Percentiles rank a stretch among this genome's conserved stretches.
Conservation (phyloP, 2,329 filamentous ascomycete species). For the Penicillium rolfsii region DNA sequence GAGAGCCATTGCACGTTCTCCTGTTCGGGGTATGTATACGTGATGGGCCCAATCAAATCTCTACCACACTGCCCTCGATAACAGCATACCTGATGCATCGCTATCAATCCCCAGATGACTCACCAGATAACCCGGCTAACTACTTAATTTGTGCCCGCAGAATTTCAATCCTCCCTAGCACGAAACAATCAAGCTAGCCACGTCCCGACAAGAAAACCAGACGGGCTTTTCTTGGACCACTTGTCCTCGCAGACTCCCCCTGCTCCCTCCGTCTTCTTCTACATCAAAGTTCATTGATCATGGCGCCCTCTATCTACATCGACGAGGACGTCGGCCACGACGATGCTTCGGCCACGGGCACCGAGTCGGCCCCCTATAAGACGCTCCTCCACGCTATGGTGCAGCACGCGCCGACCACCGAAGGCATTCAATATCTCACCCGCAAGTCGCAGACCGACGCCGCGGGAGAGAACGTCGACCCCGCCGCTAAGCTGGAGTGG, state of each 20-base stretch:
- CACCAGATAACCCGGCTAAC: constrained; percentile 16
- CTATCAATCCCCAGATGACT: constrained; percentile 24
- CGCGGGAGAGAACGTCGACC: constrained; percentile 65
- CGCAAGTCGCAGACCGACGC: constrained; percentile 68
- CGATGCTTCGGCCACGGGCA: constrained; percentile 66
- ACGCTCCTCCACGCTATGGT: constrained; percentile 77
- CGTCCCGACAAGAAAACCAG: neutral
- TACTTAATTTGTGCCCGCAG: constrained; percentile 10
- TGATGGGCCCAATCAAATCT: neutral
- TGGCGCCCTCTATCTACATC: constrained; percentile 65
- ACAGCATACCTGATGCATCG: neutral
- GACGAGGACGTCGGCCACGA: constrained; percentile 80
- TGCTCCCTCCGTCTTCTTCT: neutral
- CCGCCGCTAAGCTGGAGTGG: constrained; percentile 68
- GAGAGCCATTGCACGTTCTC: neutral
- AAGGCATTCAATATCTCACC: constrained; percentile 66
- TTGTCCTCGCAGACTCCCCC: neutral
- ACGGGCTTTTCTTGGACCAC: constrained; percentile 6
- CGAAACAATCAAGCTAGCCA: neutral
- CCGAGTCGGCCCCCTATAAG: constrained; percentile 77
- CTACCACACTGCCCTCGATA: neutral
- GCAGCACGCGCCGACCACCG: constrained; percentile 63
- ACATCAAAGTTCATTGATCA: constrained; percentile 19
- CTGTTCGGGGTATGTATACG: constrained; percentile 2
- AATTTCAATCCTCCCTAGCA: constrained; percentile 12